Evolutionary conservation across 78 protist species (phyloP).

Genomic region (Protostelium mycophagum): DNA sequence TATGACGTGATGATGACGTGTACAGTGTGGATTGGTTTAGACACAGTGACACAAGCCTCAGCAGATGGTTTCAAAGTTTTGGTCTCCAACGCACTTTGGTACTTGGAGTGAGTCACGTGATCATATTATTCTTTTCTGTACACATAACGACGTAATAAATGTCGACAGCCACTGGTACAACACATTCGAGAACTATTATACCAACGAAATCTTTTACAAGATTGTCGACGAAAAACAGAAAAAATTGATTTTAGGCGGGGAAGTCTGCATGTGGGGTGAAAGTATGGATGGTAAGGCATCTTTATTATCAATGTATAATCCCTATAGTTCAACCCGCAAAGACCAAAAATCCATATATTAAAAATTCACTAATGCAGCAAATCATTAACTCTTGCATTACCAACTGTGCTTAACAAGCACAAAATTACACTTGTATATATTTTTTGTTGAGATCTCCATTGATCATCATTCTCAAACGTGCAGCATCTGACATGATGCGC

Average conservation of each 20-base stretch:
- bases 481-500: not conserved
- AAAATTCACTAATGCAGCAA: too few relatives aligned
- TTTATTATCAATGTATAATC: too few relatives aligned
- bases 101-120: not conserved
- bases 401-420: too few relatives aligned
- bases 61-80: not conserved
- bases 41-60: not conserved
- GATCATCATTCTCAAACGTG: not conserved
- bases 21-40: not conserved
- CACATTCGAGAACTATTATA: not conserved
- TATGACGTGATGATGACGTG: not conserved
- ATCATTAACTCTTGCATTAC: too few relatives aligned
- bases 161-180: not conserved
- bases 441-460: too few relatives aligned
- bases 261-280: conserved; percentile 29
- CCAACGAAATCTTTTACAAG: not conserved
- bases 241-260: conserved; percentile 7
- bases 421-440: not conserved
- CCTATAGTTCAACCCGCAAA: too few relatives aligned
- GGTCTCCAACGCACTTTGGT: not conserved
- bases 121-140: too few relatives aligned
- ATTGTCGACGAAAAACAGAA: not conserved
- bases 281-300: not conserved
- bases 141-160: not conserved
- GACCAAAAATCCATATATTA: too few relatives aligned